Percentiles rank a stretch among this genome's conserved stretches.
phyloP scores from a whole-genome alignment of 2,329 filamentous ascomycete species.

The Fusarium denticulatum region DNA sequence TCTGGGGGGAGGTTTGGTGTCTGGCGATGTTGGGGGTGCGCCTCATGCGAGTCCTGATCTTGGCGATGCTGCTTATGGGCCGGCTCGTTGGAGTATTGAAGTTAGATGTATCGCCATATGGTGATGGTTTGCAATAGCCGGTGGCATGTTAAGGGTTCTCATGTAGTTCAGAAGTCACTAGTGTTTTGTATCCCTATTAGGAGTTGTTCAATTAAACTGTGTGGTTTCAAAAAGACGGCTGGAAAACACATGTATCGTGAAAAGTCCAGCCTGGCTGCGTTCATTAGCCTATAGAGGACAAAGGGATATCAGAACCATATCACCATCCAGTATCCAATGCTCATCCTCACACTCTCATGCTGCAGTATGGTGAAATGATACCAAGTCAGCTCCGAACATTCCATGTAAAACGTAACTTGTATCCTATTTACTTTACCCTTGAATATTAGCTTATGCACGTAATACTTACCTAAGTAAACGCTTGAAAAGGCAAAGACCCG shows the following conservation, averaged over 20 bases:
- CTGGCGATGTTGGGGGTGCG: background rate
- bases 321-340: background rate
- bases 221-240: background rate
- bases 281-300: background rate
- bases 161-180: background rate
- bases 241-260: background rate
- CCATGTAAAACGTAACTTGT: background rate
- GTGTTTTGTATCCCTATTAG: background rate
- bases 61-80: background rate
- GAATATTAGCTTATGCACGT: background rate
- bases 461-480: background rate
- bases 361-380: background rate
- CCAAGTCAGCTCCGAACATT: background rate
- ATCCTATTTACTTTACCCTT: background rate
- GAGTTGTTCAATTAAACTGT: background rate
- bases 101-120: background rate
- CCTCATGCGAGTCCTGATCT: background rate
- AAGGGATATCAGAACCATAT: accelerated
- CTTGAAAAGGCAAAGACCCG: background rate
- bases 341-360: background rate
- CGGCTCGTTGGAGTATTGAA: background rate
- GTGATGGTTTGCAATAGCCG: accelerated
- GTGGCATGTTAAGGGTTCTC: background rate
- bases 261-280: accelerated
- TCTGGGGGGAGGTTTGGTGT: background rate